Evolutionary conservation across 352 stramenopile species (phyloP), one percentile per base, ranked within the genome.

Genomic region (Globisporangium emineosum): DNA sequence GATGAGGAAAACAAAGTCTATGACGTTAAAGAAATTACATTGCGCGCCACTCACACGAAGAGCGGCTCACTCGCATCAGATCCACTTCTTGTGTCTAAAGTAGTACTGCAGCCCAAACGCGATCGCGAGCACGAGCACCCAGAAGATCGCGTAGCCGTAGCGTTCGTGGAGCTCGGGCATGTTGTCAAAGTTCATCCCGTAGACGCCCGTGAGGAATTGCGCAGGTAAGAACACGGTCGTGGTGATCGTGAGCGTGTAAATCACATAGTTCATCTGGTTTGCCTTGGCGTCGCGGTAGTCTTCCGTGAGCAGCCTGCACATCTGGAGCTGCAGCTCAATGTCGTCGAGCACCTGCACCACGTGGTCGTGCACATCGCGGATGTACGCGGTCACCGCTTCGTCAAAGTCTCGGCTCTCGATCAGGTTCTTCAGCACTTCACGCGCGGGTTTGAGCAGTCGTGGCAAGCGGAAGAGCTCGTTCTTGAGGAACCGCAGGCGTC

Each of bases 161-260:
- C 77, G 75, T 25, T 85, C 74, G 62, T 94, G 79, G 7, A 96
- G 81, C 71, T 97, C 87, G 1, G 85, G 85, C 86, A 96, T 96
- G 57, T 93, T 84, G 55, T 90, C 83, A 72, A 97, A 96, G 77
- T 96, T 96, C 89, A 96, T 96, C 54, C 89, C 88, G 60, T 93
- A 96, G 50, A 97, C 83, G 30, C 89, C 87, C 57, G 89, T 96
- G 53, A 97, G 71, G 62, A 97, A 97, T 67, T 97, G 89, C 30
- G 83, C 83, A 0, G 89, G 86, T 13, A 97, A 62, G 60, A 96
- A 96, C 2, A 95, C 84, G 6, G 85, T 93, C n/a, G 87, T 95
- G 62, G 95, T 81, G 57, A 96, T 88, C 40, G 88, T 96, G 29
- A 97, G 77, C n/a, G 83, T 93, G 75, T 96, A 96, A 59, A 97